Base-by-base conservation (phyloP, 2,329 filamentous ascomycete species). In the Diaporthe destruens region DNA sequence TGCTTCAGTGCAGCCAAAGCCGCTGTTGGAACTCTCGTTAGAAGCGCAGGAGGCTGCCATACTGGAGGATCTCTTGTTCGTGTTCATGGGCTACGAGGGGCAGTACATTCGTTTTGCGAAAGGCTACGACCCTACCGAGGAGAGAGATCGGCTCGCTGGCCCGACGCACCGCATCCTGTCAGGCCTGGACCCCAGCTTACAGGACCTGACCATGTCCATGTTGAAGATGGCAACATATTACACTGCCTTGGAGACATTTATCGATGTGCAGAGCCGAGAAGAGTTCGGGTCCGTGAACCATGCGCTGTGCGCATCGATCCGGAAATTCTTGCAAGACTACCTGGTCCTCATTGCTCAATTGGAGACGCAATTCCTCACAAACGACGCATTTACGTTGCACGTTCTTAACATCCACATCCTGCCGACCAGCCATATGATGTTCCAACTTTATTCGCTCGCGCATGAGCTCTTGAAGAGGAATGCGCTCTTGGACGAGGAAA, bases 71-170 rank as follows among this genome's bases (percentile, higher is more conserved):
- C 84, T 99, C 20, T 83, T 98, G 47, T 98, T 96, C 80, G 95
- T 97, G 6, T 97, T 98, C 78, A 98, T 99, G 95, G 96, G 96
- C 32, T 98, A 95, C 75, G 96, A 99, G 82, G 96, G 96, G n/a
- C 95, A 98, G 81, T 98, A 98, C 80, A 93, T 99, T 74, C 93
- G 94, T 71, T 98, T 94, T 80, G 89, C 89, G 72, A 93, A 94
- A 76, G 89, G 89, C 11, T 98, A 97, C 80, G 92, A 98, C 77
- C 94, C 95, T 0, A 85, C 88, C 3, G 91, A 94, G 67, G 96
- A 99, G 83, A 94, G 96, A 78, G 94, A 97, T 78, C 91, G 95
- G 18, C 85, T 99, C 65, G 88, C 92, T 7, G 96, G 96, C 0
- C 96, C 96, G 1, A 85, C 87, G 12, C 98, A 95, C 83, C 91